Evolutionary conservation across 108 stramenopile species (phyloP).

Genomic region (Phaeodactylum tricornutum): DNA sequence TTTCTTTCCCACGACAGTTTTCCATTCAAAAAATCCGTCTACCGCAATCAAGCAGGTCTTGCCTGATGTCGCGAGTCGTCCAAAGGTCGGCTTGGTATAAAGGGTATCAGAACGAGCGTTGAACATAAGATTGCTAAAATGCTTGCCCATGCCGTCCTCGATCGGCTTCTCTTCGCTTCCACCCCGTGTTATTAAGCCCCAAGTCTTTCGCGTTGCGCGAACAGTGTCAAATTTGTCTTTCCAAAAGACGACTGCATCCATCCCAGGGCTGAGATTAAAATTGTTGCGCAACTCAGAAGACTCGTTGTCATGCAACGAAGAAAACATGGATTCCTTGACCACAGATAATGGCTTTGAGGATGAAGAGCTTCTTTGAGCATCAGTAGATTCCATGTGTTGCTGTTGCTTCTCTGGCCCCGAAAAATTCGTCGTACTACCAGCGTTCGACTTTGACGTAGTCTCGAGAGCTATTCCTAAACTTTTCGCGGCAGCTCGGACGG

Average conservation of each 20-base stretch:
- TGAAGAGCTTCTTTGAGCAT: neutral
- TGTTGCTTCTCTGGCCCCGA: neutral
- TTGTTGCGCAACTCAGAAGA: conserved; percentile 15
- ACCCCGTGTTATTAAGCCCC: conserved; percentile 63
- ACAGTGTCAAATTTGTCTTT: conserved; percentile 7
- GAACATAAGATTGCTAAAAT: conserved; percentile 59
- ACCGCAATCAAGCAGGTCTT: conserved; percentile 60
- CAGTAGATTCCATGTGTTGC: neutral
- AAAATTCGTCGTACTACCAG: neutral
- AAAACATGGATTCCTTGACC: neutral
- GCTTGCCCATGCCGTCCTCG: conserved; percentile 28
- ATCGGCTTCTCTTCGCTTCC: conserved; percentile 35
- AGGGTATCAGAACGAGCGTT: conserved; percentile 78
- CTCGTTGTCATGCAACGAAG: neutral
- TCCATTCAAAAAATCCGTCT: conserved; percentile 86
- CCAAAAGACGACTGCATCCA: conserved; percentile 30
- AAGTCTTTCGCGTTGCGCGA: conserved; percentile 29
- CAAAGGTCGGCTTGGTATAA: conserved; percentile 55
- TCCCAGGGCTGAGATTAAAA: conserved; percentile 47
- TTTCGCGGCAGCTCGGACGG: conserved; percentile 5
- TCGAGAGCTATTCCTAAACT: neutral
- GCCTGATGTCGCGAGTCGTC: conserved; percentile 19
- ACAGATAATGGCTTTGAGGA: neutral
- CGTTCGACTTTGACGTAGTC: neutral
- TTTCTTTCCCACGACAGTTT: conserved; percentile 44